A percentile compares a stretch with the other conserved stretches of the same genome.
Conservation (phyloP, 2,329 filamentous ascomycete species). For the Phaeosphaeriaceae sp. region DNA sequence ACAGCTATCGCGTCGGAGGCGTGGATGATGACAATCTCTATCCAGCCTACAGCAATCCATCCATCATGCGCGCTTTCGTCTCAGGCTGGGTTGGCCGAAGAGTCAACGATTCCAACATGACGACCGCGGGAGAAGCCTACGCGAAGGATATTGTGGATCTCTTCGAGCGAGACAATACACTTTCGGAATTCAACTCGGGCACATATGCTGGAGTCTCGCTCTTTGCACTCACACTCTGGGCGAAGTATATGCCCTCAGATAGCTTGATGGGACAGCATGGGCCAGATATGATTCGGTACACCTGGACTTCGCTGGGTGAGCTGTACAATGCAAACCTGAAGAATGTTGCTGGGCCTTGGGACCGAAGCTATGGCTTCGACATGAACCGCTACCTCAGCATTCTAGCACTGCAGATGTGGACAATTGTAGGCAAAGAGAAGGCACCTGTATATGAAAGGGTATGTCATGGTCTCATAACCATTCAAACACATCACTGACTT, state of each 20-base stretch:
- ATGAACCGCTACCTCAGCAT: slow-evolving; percentile 69
- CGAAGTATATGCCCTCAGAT: slow-evolving; percentile 63
- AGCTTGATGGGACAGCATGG: slow-evolving; percentile 63
- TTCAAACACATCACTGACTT: slow-evolving; percentile 3
- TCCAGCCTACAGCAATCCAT: slow-evolving; percentile 66
- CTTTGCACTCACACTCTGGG: slow-evolving; percentile 65
- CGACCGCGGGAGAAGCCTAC: slow-evolving; percentile 62
- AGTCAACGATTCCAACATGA: slow-evolving; percentile 66
- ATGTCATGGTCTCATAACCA: slow-evolving; percentile 2
- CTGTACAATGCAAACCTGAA: slow-evolving; percentile 66
- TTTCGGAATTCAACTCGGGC: slow-evolving; percentile 69
- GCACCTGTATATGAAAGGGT: slow-evolving; percentile 45
- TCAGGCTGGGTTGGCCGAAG: slow-evolving; percentile 65
- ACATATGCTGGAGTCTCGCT: slow-evolving; percentile 70
- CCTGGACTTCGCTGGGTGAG: slow-evolving; percentile 60
- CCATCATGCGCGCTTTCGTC: slow-evolving; percentile 69
- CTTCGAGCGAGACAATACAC: slow-evolving; percentile 62
- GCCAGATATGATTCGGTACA: slow-evolving; percentile 59
- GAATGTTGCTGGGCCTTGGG: slow-evolving; percentile 71
- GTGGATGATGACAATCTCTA: slow-evolving; percentile 68
- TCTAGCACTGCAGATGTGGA: slow-evolving; percentile 66
- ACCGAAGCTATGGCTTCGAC: slow-evolving; percentile 68
- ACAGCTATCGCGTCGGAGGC: slow-evolving; percentile 67
- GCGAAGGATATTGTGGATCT: slow-evolving; percentile 64
- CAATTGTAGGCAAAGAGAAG: slow-evolving; percentile 58